A percentile compares a stretch with the other conserved stretches of the same genome.
phyloP scores from a whole-genome alignment of 805 yeast species.

The Priceomyces fermenticarens region DNA sequence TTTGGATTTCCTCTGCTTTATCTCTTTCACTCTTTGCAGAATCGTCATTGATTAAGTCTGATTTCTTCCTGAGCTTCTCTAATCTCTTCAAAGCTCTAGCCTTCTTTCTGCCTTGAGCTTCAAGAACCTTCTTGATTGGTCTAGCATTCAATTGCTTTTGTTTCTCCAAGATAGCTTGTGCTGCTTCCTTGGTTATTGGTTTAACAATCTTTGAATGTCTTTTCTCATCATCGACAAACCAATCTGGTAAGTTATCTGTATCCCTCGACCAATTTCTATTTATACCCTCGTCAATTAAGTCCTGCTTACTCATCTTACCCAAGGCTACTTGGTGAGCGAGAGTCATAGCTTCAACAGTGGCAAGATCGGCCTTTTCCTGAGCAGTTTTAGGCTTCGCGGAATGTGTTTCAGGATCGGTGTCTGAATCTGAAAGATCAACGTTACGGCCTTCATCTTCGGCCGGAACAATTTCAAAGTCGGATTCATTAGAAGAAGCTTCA shows the following conservation, averaged over 20 bases:
- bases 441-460: constrained; percentile 11
- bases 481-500: constrained; percentile 33
- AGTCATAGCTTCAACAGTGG: constrained; percentile 96
- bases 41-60: constrained; percentile 86
- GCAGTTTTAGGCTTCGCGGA: constrained; percentile 46
- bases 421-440: constrained; percentile 36
- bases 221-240: constrained; percentile 94
- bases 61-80: constrained; percentile 85
- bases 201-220: constrained; percentile 79
- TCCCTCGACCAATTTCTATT: constrained; percentile 92
- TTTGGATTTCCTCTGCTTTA: constrained; percentile 89
- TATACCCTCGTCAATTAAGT: constrained; percentile 87
- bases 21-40: constrained; percentile 84
- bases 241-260: constrained; percentile 85
- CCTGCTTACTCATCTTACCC: constrained; percentile 82
- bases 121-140: constrained; percentile 97
- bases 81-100: constrained; percentile 80
- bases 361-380: constrained; percentile 69
- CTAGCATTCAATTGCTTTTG: constrained; percentile 78
- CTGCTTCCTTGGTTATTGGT: constrained; percentile 90
- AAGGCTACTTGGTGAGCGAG: constrained; percentile 93
- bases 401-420: constrained; percentile 47
- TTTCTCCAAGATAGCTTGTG: constrained; percentile 41
- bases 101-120: constrained; percentile 95
- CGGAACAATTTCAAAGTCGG: constrained; percentile 45